Evolutionary conservation across 257 asterid genomes (phyloP).

Genomic region (Catharanthus roseus): DNA sequence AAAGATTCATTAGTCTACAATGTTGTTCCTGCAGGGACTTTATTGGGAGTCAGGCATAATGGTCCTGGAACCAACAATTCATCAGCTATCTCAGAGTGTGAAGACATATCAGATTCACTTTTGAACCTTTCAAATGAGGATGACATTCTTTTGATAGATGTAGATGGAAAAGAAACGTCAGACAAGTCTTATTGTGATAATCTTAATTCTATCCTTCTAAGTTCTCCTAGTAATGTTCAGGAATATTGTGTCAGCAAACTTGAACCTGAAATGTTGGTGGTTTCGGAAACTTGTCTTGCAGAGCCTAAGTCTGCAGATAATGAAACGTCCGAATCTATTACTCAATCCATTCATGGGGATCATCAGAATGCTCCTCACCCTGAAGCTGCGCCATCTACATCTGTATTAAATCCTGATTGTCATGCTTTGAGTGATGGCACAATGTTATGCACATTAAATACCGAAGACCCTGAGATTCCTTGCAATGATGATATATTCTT

Average conservation of each 20-base stretch:
- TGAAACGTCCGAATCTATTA: slow-evolving; percentile 27
- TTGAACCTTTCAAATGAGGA: slow-evolving; percentile 83
- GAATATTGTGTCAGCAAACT: slow-evolving; percentile 29
- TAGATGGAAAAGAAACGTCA: slow-evolving; percentile 38
- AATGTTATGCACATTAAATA: slow-evolving; percentile 60
- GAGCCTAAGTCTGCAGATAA: slow-evolving; percentile 30
- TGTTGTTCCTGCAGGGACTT: slow-evolving; percentile 23
- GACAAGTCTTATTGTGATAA: slow-evolving; percentile 32
- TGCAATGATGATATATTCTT: slow-evolving; percentile 98
- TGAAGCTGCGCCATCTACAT: slow-evolving; percentile 36
- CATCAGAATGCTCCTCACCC: slow-evolving; percentile 30
- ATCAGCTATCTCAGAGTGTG: slow-evolving; percentile 35
- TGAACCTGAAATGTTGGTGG: slow-evolving; percentile 28
- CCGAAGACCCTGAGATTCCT: slow-evolving; percentile 91
- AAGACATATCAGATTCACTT: slow-evolving; percentile 76
- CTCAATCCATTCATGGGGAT: slow-evolving; percentile 25
- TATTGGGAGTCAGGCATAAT: slow-evolving; percentile 18
- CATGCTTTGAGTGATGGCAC: slow-evolving; percentile 42
- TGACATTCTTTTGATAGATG: slow-evolving; percentile 49
- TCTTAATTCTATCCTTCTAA: slow-evolving; percentile 28
- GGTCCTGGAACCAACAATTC: slow-evolving; percentile 16
- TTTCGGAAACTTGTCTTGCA: slow-evolving; percentile 27
- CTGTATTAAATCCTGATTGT: slow-evolving; percentile 34
- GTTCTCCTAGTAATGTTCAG: slow-evolving; percentile 33
- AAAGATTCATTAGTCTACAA: slow-evolving; percentile 29